Percentiles rank a stretch among this genome's conserved stretches.
phyloP scores from a whole-genome alignment of 306 rosid genomes.

The Luffa aegyptiaca region DNA sequence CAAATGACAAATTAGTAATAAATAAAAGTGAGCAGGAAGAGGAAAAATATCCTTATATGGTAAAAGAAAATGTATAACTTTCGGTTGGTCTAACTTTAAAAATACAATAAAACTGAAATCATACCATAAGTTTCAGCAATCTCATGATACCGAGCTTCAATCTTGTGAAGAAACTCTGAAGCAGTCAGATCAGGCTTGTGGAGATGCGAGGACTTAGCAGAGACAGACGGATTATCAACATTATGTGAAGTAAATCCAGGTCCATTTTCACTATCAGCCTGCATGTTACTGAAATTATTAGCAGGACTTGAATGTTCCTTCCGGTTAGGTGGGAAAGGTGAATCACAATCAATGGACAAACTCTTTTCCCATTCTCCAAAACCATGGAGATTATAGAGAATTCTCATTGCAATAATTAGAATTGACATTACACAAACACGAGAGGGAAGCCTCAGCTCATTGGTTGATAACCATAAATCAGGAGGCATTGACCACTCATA shows the following conservation, averaged over 20 bases:
- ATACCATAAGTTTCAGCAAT: conserved; percentile 42
- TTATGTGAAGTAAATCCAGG: conserved; percentile 14
- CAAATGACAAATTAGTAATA: neutral
- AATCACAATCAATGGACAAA: conserved; percentile 25
- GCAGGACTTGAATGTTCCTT: conserved; percentile 7
- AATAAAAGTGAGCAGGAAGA: conserved; percentile 2
- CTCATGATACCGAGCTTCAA: conserved; percentile 47
- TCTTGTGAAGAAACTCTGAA: conserved; percentile 45
- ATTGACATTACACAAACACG: conserved; percentile 76
- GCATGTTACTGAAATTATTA: neutral
- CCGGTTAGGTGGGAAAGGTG: conserved; percentile 13
- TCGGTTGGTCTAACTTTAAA: neutral
- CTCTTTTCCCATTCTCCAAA: conserved; percentile 84
- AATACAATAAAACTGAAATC: neutral
- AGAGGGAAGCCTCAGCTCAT: conserved; percentile 61
- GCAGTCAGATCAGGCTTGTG: conserved; percentile 33
- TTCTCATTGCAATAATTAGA: conserved; percentile 69
- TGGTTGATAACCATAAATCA: conserved; percentile 58
- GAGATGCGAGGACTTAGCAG: conserved; percentile 11
- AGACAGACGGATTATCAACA: conserved; percentile 16
- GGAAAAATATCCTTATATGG: neutral
- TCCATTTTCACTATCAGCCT: conserved; percentile 17
- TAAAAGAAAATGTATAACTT: neutral
- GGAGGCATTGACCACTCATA: conserved; percentile 85
- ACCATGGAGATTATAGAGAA: conserved; percentile 62